Base-by-base conservation (phyloP, 768 basidiomycete genomes). In the Scleroderma bovista region DNA sequence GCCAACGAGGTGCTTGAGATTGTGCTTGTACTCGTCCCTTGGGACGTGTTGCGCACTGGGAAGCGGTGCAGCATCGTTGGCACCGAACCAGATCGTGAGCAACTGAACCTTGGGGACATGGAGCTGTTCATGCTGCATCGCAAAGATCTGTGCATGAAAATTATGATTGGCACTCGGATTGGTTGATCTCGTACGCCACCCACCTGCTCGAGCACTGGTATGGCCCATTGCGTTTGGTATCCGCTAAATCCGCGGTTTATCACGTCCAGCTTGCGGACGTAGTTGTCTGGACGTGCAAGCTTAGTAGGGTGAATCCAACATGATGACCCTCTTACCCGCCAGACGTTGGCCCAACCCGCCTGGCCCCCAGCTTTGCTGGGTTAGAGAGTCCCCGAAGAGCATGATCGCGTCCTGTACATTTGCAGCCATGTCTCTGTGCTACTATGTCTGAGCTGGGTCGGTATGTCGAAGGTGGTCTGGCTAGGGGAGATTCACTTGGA, bases 41-140 rank as follows among this genome's bases (percentile, higher is more conserved):
- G 91, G 85, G 39, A 94, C 86, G 61, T 92, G 86, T 60, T 95
- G 93, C 15, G 73, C 67, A 17, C 76, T 81, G 1, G 77, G 78
- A 24, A 69, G 65, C 44, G 88, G 72, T 56, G 78, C 80, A 6
- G 93, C 80, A 64, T 97, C 93, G 68, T 97, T 97, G 15, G 84
- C 84, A 43, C 93, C 93, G 52, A 89, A 88, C 91, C 91, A 96
- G 60, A 95, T 81, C 6, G 80, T 80, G 51, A 94, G 72, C n/a
- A 94, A 65, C 37, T 79, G 80, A 32, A 93, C 74, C 40, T 74
- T 79, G 8, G 86, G 83, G 33, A 72, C 70, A 46, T 75, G 67
- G 19, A 64, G 58, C 47, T 70, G 74, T 49, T 76, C 75, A 6
- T 72, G 58, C 55, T 67, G 73, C 51, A 74, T 79, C 13, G 83